Evolutionary conservation across 345 rosid species (phyloP).

Genomic region (Sonneratia caseolaris): DNA sequence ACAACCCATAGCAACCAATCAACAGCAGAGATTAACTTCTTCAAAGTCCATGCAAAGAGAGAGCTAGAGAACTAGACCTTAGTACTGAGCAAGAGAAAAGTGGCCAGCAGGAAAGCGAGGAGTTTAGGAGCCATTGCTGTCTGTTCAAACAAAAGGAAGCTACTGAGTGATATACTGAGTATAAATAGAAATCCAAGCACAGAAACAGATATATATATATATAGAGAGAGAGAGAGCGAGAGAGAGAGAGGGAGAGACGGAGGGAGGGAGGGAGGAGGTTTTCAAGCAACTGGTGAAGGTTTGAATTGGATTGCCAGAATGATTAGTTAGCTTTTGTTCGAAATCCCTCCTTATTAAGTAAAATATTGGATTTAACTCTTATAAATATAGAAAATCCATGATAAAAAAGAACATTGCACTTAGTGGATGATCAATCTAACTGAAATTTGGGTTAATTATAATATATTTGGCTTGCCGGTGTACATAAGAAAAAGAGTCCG

Average conservation of each 20-base stretch:
- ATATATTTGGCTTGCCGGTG: too few species aligned
- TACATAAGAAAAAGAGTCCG: too few species aligned
- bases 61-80: constrained; percentile 17
- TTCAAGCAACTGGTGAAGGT: background rate
- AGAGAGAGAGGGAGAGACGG: background rate
- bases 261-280: background rate
- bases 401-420: too few species aligned
- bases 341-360: too few species aligned
- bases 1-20: too few species aligned
- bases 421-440: too few species aligned
- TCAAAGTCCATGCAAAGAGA: background rate
- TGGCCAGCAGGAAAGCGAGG: constrained; percentile 17
- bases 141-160: background rate
- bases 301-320: background rate
- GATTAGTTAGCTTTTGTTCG: too few species aligned
- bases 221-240: too few species aligned
- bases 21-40: background rate
- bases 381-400: too few species aligned
- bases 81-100: constrained; percentile 21
- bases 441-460: too few species aligned
- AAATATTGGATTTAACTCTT: too few species aligned
- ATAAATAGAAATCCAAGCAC: background rate
- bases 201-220: too few species aligned
- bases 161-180: background rate
- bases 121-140: constrained; percentile 14